Base-by-base conservation (phyloP, 345 rosid species). In the Acer negundo region DNA sequence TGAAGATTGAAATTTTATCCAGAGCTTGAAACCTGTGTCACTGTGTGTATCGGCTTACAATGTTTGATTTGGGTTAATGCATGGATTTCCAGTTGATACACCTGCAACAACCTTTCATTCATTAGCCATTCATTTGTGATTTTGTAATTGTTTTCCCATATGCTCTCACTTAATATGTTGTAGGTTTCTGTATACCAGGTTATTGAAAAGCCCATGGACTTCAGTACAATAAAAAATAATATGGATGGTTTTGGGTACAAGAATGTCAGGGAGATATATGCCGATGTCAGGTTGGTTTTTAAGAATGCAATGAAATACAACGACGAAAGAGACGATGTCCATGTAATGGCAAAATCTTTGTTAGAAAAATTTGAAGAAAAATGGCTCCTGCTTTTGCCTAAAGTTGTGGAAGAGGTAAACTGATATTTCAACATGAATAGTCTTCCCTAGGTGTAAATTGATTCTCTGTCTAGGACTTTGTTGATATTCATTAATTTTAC, bases 221-320 rank as follows among this genome's bases (percentile, higher is more conserved):
- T 92, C 44, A 77, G 90, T 82, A 91, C 95, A 11, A 88, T 92
- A 22, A 89, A 89, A 79, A 88, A 65, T 28, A 88, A 87, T 78
- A 86, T 92, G 95, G 93, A 92, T 55, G 85, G 86, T 65, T 75
- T 80, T 23, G 90, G 88, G 40, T 92, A 91, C 83, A 89, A 77
- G 82, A 90, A 88, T 85, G 97, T 92, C 61, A 83, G 95, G 42
- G 95, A 92, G 87, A 89, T 92, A 79, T 92, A 88, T 80, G 89
- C 97, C 70, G 97, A 92, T 82, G 97, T 92, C 55, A 89, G 97
- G 78, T 83, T 92, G 80, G 92, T 92, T 72, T 92, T 91, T 73
- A 92, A 92, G 88, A 92, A 92, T 67, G 97, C 97, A 17, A 87
- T 92, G 93, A 89, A 76, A 80, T 92, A 92, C 82, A 92, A 92